Percentiles rank a stretch among this genome's conserved stretches.
phyloP scores from a whole-genome alignment of 2,329 filamentous ascomycete species.

The Tolypocladium tundrense region DNA sequence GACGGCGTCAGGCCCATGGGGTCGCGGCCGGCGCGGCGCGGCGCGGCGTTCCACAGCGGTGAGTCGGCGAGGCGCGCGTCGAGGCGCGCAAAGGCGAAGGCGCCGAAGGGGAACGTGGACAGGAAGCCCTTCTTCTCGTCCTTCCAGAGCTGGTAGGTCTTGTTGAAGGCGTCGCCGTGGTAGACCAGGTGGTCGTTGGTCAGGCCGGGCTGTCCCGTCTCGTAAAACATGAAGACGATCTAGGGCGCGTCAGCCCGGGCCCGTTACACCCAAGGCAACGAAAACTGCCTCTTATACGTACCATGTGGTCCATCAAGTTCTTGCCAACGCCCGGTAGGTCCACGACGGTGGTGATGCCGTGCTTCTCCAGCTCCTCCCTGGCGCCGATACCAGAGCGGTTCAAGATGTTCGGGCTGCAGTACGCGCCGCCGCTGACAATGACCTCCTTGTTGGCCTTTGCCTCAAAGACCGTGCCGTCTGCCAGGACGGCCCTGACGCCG shows the following conservation, averaged over 20 bases:
- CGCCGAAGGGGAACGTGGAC: constrained; percentile 52
- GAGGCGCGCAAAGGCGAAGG: constrained; percentile 51
- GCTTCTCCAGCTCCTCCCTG: constrained; percentile 27
- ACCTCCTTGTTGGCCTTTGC: constrained; percentile 23
- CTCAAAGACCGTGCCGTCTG: constrained; percentile 5
- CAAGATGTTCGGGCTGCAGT: constrained; percentile 40
- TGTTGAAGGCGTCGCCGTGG: constrained; percentile 39
- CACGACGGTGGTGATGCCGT: constrained; percentile 29
- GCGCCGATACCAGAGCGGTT: constrained; percentile 42
- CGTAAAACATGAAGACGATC: constrained; percentile 51
- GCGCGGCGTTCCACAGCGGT: constrained; percentile 41
- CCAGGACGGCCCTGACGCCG: constrained; percentile 29
- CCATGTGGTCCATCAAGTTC: constrained; percentile 36
- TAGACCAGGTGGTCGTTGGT: constrained; percentile 46
- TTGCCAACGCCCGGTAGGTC: constrained; percentile 38
- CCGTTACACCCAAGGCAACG: neutral
- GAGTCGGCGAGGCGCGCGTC: constrained; percentile 47
- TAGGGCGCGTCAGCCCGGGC: constrained; percentile 8
- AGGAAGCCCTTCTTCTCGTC: constrained; percentile 47
- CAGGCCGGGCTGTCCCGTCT: constrained; percentile 38
- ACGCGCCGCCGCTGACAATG: constrained; percentile 35
- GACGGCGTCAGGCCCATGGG: constrained; percentile 48
- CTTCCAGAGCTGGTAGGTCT: constrained; percentile 44
- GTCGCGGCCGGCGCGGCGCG: constrained; percentile 40
- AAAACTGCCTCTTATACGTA: neutral